Conservation (phyloP, 208 protist genomes). For the Wallacemonas sp. region DNA sequence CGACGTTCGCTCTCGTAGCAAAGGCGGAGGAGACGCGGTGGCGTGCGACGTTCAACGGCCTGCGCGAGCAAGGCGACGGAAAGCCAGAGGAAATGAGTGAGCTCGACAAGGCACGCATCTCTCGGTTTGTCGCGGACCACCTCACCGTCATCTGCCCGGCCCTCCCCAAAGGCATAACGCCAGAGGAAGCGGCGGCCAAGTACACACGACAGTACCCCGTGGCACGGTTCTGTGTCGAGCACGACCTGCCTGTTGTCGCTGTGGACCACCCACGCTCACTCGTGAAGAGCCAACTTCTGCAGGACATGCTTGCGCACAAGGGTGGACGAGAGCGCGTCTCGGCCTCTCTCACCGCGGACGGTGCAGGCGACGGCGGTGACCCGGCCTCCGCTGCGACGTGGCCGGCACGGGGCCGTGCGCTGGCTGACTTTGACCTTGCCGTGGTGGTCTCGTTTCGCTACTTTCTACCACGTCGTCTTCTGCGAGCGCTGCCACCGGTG, state of each 20-base stretch:
- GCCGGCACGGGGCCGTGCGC: conserved; percentile 24
- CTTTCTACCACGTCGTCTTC: conserved; percentile 64
- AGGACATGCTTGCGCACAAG: conserved; percentile 36
- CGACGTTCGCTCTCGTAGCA: conserved; percentile 18
- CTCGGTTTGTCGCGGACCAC: conserved; percentile 38
- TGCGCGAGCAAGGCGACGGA: not conserved
- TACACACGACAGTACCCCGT: conserved; percentile 78
- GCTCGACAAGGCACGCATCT: not conserved
- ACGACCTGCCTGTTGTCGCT: conserved; percentile 57
- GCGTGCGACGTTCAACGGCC: not conserved
- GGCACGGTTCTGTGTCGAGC: conserved; percentile 61
- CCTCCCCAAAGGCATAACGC: conserved; percentile 44
- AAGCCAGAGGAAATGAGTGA: no score
- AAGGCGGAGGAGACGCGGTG: not conserved
- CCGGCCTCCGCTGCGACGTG: conserved; percentile 16
- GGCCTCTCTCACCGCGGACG: not conserved
- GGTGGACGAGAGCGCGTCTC: not conserved
- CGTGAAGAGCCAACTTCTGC: conserved; percentile 40
- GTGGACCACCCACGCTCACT: conserved; percentile 74
- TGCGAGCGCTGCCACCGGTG: conserved; percentile 59
- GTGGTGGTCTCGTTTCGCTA: conserved; percentile 90
- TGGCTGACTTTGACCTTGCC: conserved; percentile 64
- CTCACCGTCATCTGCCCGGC: conserved; percentile 77
- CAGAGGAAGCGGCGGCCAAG: conserved; percentile 21
- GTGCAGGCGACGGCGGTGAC: not conserved